A percentile compares a stretch with the other conserved stretches of the same genome.
These are phyloP conservation scores for Ramaria rubella DNA, from an alignment of 768 basidiomycete species.

Conservation along the genomic window DNA sequence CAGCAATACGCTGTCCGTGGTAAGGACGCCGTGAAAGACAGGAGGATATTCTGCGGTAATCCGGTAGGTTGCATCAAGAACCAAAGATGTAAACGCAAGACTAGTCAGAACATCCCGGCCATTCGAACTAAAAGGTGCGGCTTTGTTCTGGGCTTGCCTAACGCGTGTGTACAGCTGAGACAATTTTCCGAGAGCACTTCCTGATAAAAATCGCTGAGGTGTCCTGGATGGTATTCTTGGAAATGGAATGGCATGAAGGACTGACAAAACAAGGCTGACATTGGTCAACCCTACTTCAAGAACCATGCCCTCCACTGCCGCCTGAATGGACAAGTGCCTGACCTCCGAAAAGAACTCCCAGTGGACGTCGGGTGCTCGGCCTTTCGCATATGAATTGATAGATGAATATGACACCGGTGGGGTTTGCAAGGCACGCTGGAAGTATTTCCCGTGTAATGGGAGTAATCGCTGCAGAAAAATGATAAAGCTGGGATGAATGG, in stretches of 20 bases:
- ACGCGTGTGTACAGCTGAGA: constrained; percentile 1
- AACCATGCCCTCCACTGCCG: constrained; percentile 9
- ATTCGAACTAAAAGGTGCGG: constrained; percentile 13
- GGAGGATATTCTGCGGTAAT: neutral
- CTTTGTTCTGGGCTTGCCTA: constrained; percentile 6
- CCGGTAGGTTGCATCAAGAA: constrained; percentile 17
- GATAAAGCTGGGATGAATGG: constrained; percentile 53
- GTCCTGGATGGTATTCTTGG: neutral
- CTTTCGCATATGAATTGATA: neutral
- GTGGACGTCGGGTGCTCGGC: neutral
- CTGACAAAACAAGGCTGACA: neutral
- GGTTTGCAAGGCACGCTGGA: neutral
- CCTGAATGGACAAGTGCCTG: neutral
- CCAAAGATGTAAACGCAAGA: constrained; percentile 41
- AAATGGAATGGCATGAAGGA: neutral
- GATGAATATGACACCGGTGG: neutral
- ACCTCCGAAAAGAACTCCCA: neutral
- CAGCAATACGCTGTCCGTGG: constrained; percentile 9
- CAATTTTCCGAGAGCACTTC: neutral
- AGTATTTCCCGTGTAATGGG: constrained; percentile 35
- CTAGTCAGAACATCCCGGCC: constrained; percentile 59
- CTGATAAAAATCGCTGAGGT: neutral
- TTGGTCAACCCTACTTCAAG: constrained; percentile 1
- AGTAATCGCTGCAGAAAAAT: constrained; percentile 50
- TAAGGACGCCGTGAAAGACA: constrained; percentile 9